Conservation (phyloP, 495 filamentous ascomycete species). For the Hypomontagnella monticulosa region DNA sequence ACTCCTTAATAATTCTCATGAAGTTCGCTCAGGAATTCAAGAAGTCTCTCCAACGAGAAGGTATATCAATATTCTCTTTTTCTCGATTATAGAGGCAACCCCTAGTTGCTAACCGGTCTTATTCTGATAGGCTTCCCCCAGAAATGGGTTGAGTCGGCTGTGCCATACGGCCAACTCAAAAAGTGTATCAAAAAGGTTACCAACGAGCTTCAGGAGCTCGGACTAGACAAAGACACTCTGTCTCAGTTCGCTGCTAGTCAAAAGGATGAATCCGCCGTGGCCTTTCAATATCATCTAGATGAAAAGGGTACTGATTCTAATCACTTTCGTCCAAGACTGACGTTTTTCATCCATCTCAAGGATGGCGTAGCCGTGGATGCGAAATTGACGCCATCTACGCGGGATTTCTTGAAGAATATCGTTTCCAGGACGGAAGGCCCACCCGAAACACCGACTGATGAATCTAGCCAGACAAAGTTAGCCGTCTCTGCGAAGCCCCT, state of each 20-base stretch:
- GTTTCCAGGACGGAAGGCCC: constrained; percentile 37
- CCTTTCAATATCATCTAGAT: constrained; percentile 59
- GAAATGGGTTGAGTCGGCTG: constrained; percentile 74
- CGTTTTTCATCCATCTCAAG: constrained; percentile 62
- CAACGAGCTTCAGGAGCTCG: constrained; percentile 66
- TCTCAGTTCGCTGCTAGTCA: constrained; percentile 57
- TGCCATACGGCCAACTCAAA: constrained; percentile 78
- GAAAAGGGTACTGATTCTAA: constrained; percentile 44
- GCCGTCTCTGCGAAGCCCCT: background rate
- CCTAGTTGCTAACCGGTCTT: constrained; percentile 11
- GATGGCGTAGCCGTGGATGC: constrained; percentile 66
- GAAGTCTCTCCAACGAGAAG: constrained; percentile 64
- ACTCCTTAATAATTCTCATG: constrained; percentile 55
- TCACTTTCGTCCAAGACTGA: constrained; percentile 65
- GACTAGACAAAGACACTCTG: constrained; percentile 69
- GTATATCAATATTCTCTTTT: constrained; percentile 29
- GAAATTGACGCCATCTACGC: constrained; percentile 63
- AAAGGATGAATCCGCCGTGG: constrained; percentile 38
- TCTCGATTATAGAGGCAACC: background rate
- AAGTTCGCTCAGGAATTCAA: constrained; percentile 79
- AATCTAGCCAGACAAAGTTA: background rate
- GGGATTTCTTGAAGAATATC: constrained; percentile 61
- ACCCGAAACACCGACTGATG: background rate
- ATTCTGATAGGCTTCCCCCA: constrained; percentile 59
- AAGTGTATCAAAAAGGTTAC: constrained; percentile 76